Base-by-base conservation (phyloP, 208 protist species). In the Trypanosomatidae sp. region DNA sequence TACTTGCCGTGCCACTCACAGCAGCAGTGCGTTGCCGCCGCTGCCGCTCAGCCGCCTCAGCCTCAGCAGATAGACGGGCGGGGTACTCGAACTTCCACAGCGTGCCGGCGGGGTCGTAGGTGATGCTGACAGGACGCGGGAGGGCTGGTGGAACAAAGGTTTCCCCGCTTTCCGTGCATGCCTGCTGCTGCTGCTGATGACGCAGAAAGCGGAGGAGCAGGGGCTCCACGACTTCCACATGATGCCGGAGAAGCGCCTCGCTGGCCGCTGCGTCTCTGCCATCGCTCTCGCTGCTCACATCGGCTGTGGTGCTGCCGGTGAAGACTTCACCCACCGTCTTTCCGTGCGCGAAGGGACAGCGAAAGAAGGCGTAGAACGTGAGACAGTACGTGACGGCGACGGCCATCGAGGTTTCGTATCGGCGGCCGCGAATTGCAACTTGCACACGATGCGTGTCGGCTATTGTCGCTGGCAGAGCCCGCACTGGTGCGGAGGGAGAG, bases 341-440 rank as follows among this genome's bases (percentile, higher is more conserved):
- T n/a, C n/a, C n/a, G 69, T 80, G 36, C 3, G 39, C n/a, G 64
- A 75, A 83, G 3, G 69, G 73, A 49, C 65, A 76, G 53, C 55
- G 73, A 60, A 95, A 95, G 69, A 93, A 93, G 39, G 69, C 55
- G 44, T 82, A 81, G 69, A 92, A 87, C 46, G 74, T 30, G 19
- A 86, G 43, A 47, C 76, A 91, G 69, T 91, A 87, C n/a, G 46
- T 44, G 10, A 82, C 70, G 12, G 86, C 79, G 50, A 91, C 80
- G 43, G 73, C 79, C 64, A 90, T 80, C 28, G 85, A 71, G 43
- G 81, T 91, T 65, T 95, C 87, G 82, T 89, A 95, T 22, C 89
- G 85, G 13, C 72, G 82, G 10, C 91, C 91, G 36, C 89, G 84
- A 22, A 92, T 70, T 13, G 81, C 71, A 10, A 95, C 47, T 59